These are phyloP conservation scores for Epicoccum nigrum DNA, from an alignment of 2,329 filamentous ascomycete genomes.

Conservation along the genomic window DNA sequence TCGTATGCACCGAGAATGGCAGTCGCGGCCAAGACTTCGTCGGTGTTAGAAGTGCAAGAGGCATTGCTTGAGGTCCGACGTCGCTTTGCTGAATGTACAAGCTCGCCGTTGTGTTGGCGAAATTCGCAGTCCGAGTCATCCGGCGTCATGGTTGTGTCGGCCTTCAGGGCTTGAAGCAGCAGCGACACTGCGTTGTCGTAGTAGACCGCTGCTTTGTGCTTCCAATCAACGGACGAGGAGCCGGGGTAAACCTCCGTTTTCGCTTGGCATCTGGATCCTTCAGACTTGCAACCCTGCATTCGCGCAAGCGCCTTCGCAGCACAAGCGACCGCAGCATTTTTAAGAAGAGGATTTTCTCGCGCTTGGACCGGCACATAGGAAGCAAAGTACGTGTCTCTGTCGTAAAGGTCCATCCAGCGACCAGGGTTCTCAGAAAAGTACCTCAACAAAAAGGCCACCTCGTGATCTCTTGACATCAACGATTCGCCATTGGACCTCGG, in stretches of 20 bases:
- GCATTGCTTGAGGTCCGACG: constrained; percentile 52
- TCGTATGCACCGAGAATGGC: constrained; percentile 72
- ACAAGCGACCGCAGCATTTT: constrained; percentile 65
- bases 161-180: constrained; percentile 46
- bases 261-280: constrained; percentile 55
- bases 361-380: constrained; percentile 65
- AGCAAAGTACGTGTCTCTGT: constrained; percentile 64
- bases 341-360: constrained; percentile 55
- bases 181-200: constrained; percentile 64
- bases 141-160: constrained; percentile 37
- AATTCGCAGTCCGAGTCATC: constrained; percentile 39
- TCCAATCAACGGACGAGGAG: constrained; percentile 59
- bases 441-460: constrained; percentile 64
- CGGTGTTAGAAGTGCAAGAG: constrained; percentile 53
- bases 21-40: constrained; percentile 68
- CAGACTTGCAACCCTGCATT: constrained; percentile 59
- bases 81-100: constrained; percentile 43
- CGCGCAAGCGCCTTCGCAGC: constrained; percentile 66
- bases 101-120: constrained; percentile 19
- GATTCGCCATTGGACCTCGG: constrained; percentile 29
- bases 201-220: constrained; percentile 65
- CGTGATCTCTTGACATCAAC: constrained; percentile 54
- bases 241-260: constrained; percentile 61
- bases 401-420: constrained; percentile 65
- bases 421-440: constrained; percentile 66